Base-by-base conservation (phyloP, 1,284 basidiomycete species). In the Microbotryum scabiosae region DNA sequence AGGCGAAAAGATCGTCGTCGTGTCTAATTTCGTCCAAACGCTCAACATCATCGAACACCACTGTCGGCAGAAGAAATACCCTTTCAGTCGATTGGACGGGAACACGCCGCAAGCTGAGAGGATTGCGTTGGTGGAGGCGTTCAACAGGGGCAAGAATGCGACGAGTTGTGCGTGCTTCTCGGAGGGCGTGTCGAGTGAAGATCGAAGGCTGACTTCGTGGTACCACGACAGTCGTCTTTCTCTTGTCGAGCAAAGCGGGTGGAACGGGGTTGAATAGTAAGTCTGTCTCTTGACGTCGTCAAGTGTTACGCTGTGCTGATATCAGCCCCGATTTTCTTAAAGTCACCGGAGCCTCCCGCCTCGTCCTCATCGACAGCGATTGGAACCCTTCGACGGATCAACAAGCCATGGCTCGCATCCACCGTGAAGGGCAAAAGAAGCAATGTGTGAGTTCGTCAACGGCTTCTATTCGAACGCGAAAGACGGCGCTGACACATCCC, bases 341-440 rank as follows among this genome's bases (percentile, higher is more conserved):
- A 68, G 66, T 72, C 62, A 69, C 65, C 28, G 69, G 90, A 32
- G 91, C 86, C 12, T 93, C 89, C 12, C 80, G 92, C 47, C 76
- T 97, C 47, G 86, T 89, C 59, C 72, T 81, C 21, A 78, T 82
- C 63, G 94, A 99, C 75, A 91, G 88, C 54, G 94, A 98, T 73
- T 99, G 96, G 90, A 94, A 94, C 75, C 90, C 90, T 54, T 88
- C 87, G 68, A 87, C 88, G 69, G 94, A 99, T 75, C 76, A 92
- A 20, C 94, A 99, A 75, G 88, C 94, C 1, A 98, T 98, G 94
- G 94, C 92, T 56, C 84, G 96, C 41, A 69, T 69, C 18, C 62
- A 61, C 45, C 64, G 56, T 25, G 94, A 98, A 76, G 96, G 96
- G 0, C 96, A 98, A 76, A 93, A 88, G 73, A 84, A 85, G 45